Evolutionary conservation across 164 flowering plant species (phyloP).

Genomic region (Umbilicus rupestris): DNA sequence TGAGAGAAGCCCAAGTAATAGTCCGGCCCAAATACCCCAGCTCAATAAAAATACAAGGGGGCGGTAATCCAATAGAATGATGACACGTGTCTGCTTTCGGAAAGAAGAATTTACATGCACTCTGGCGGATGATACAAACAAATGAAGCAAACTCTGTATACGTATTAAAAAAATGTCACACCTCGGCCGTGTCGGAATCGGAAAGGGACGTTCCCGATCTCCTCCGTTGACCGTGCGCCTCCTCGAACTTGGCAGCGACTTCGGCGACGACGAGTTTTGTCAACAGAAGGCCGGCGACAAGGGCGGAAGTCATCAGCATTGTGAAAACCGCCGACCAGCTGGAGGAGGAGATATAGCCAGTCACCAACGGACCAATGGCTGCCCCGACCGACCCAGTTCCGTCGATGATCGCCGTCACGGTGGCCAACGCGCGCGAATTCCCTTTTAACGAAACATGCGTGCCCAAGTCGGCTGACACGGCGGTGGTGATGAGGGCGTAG

Average conservation of each 20-base stretch:
- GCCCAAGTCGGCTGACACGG: constrained; percentile 78
- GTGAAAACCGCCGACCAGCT: constrained; percentile 70
- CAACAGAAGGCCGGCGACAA: constrained; percentile 56
- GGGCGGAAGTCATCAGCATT: constrained; percentile 63
- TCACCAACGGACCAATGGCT: constrained; percentile 64
- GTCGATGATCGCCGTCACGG: constrained; percentile 81
- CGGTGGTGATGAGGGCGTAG: constrained; percentile 79
- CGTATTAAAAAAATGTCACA: constrained; percentile 16
- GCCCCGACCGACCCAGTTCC: constrained; percentile 86
- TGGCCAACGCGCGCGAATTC: constrained; percentile 63
- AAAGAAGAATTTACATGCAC: neutral
- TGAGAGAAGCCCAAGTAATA: too few species aligned
- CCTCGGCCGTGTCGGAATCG: constrained; percentile 12
- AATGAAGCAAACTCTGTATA: neutral
- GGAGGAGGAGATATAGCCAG: constrained; percentile 53
- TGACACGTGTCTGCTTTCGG: too few species aligned
- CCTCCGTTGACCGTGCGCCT: constrained; percentile 18
- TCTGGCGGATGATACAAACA: neutral
- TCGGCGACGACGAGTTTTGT: constrained; percentile 56
- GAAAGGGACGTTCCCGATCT: constrained; percentile 15
- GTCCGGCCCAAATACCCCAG: too few species aligned
- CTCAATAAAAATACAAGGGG: too few species aligned
- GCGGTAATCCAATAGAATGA: too few species aligned
- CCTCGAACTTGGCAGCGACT: constrained; percentile 42
- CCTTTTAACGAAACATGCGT: constrained; percentile 64